Conservation (phyloP, 169 alveolate genomes). For the Besnoitia besnoiti region DNA sequence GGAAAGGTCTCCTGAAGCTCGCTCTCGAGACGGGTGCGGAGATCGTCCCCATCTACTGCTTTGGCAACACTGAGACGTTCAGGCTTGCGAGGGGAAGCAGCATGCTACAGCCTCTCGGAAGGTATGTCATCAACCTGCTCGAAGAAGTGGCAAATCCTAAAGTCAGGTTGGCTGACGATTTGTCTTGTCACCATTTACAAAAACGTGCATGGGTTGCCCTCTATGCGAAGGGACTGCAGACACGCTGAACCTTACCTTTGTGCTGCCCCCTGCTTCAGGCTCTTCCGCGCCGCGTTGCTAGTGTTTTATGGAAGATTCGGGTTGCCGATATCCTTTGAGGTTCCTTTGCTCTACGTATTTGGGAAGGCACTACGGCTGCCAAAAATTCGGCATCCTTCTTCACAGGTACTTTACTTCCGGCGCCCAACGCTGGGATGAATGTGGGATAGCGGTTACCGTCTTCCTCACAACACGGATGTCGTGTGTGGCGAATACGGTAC, state of each 20-base stretch:
- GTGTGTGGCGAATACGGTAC: too few relatives aligned
- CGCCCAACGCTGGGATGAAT: too few relatives aligned
- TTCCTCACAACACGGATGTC: too few relatives aligned
- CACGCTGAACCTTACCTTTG: neutral
- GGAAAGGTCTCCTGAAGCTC: conserved; percentile 59
- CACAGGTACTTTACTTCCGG: neutral
- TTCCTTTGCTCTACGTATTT: neutral
- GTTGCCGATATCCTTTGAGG: neutral
- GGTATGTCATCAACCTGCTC: conserved; percentile 45
- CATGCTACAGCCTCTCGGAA: conserved; percentile 49
- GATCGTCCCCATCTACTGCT: conserved; percentile 58
- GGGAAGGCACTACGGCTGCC: neutral
- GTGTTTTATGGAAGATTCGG: conserved; percentile 3
- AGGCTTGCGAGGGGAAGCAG: conserved; percentile 57
- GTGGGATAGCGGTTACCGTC: too few relatives aligned
- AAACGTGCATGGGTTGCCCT: too few relatives aligned
- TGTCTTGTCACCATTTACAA: too few relatives aligned
- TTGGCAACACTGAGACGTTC: conserved; percentile 60
- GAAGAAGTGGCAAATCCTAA: too few relatives aligned
- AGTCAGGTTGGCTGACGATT: too few relatives aligned
- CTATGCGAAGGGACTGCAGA: neutral
- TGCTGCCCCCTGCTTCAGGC: neutral
- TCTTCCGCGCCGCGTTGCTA: neutral
- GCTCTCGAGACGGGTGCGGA: conserved; percentile 68
- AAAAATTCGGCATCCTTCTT: neutral